Evolutionary conservation across 2,329 filamentous ascomycete species (phyloP).

Genomic region (Cladorrhinum sp.): DNA sequence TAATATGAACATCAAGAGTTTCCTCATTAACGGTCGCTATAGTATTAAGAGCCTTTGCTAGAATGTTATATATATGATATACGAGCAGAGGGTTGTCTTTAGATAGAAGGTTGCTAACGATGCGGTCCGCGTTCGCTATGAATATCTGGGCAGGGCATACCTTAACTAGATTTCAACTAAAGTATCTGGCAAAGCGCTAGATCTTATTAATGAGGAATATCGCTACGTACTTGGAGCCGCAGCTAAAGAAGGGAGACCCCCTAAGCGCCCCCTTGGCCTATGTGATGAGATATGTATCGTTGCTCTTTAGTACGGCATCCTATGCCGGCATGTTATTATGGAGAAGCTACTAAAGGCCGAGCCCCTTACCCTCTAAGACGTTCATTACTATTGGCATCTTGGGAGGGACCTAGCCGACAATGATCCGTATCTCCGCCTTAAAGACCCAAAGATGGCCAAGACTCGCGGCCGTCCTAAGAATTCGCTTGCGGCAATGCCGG

Average conservation of each 20-base stretch:
- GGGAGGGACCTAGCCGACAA: no score
- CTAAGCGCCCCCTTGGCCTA: background rate
- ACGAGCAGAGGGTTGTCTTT: background rate
- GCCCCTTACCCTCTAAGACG: no score
- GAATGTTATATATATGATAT: no score
- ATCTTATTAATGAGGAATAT: background rate
- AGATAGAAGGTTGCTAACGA: background rate
- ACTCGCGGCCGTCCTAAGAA: no score
- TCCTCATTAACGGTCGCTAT: conserved; percentile 5
- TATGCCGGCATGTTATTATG: background rate
- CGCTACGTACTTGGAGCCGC: background rate
- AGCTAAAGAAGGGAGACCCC: background rate
- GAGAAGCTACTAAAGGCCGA: no score
- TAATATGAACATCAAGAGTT: conserved; percentile 10
- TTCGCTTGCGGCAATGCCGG: no score
- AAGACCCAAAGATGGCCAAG: no score
- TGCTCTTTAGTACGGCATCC: background rate
- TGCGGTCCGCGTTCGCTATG: background rate
- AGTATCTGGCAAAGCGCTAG: background rate
- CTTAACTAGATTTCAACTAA: background rate
- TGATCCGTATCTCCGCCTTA: no score
- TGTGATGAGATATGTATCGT: background rate
- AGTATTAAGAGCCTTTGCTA: background rate
- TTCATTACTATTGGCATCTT: no score
- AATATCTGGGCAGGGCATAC: background rate